These are phyloP conservation scores for Halophytophthora polymorphica DNA, from an alignment of 352 stramenopile genomes.

Conservation along the genomic window DNA sequence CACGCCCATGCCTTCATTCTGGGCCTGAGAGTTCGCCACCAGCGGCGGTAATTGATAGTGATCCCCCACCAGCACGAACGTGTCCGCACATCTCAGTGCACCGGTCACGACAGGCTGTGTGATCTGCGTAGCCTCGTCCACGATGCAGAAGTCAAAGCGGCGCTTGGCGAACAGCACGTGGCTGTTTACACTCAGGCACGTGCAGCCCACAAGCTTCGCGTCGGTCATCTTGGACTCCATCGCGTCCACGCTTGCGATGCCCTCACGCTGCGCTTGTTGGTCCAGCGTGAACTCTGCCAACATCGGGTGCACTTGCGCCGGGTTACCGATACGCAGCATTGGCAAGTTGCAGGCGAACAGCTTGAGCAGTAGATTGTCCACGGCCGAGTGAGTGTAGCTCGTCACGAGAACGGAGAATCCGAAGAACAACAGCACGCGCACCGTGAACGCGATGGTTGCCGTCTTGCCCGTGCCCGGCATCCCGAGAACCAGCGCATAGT, in stretches of 20 bases:
- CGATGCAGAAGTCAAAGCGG: slow-evolving; percentile 97
- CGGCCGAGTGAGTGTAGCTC: slow-evolving; percentile 97
- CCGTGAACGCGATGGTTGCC: slow-evolving; percentile 93
- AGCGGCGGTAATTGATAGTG: slow-evolving; percentile 98
- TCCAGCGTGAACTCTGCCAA: slow-evolving; percentile 61
- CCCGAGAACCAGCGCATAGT: slow-evolving; percentile 94
- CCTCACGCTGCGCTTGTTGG: slow-evolving; percentile 23
- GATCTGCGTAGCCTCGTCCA: slow-evolving; percentile 99
- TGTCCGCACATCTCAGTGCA: slow-evolving; percentile 90
- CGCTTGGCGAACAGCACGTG: slow-evolving; percentile 79
- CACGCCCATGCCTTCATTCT: slow-evolving; percentile 79
- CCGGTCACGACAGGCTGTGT: slow-evolving; percentile 93
- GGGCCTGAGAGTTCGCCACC: slow-evolving; percentile 87
- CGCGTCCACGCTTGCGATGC: slow-evolving; percentile 31
- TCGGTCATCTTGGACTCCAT: slow-evolving; percentile 52
- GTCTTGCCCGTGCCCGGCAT: slow-evolving; percentile 97
- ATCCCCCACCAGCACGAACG: slow-evolving; percentile 97
- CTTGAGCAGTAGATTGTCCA: slow-evolving; percentile 98
- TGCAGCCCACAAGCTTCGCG: slow-evolving; percentile 66
- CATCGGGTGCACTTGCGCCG: slow-evolving; percentile 64
- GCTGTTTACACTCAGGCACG: slow-evolving; percentile 72
- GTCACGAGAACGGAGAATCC: slow-evolving; percentile 95
- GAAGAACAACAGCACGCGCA: slow-evolving; percentile 88
- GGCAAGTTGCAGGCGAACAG: slow-evolving; percentile 61
- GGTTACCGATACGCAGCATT: slow-evolving; percentile 76